Base-by-base conservation (phyloP, 1,284 basidiomycete genomes). In the Austroboletus novae-zelandiae region DNA sequence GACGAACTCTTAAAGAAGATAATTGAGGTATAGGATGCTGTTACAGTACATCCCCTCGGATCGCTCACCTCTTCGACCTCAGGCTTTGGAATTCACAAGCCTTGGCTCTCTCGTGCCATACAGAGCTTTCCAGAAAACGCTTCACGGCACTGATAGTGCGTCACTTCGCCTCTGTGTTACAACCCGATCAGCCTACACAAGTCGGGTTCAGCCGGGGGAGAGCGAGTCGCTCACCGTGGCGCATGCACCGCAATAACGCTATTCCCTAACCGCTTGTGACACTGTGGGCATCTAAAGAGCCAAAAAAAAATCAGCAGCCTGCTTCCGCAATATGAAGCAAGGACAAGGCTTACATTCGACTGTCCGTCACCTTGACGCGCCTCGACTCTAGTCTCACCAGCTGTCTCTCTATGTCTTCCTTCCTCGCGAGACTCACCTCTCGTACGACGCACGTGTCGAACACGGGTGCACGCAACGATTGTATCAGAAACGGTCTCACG, bases 231-330 rank as follows among this genome's bases (percentile, higher is more conserved):
- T 62, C 58, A 86, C 86, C 81, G 78, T 55, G 94, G 94, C 15
- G 86, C 77, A 74, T 96, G 94, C 0, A 98, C 93, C 1, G 95
- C 93, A 59, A 99, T 94, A 35, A 97, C 94, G 53, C 91, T 95
- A 59, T 87, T 89, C 1, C 97, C 97, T 27, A 99, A 74, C 18
- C 95, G 82, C 64, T 98, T 98, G 66, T 95, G 89, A 68, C 96
- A 99, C 64, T 94, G 89, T 0, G 94, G 94, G 63, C 97, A 98
- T 69, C 94, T 96, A 20, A 44, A 40, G 54, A 20, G 9, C 2
- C 31, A 32, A 32, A 32, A 14, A 32, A 32, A 32, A 32, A 3
- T 32, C 31, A 32, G 6, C 6, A 5, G 20, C 20, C 20, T 23
- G 20, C 20, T 23, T 23, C 20, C 20, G 20, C 1, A 10, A 11